phyloP scores from a whole-genome alignment of 75 land plant genomes.

The Gnetum montanum region DNA sequence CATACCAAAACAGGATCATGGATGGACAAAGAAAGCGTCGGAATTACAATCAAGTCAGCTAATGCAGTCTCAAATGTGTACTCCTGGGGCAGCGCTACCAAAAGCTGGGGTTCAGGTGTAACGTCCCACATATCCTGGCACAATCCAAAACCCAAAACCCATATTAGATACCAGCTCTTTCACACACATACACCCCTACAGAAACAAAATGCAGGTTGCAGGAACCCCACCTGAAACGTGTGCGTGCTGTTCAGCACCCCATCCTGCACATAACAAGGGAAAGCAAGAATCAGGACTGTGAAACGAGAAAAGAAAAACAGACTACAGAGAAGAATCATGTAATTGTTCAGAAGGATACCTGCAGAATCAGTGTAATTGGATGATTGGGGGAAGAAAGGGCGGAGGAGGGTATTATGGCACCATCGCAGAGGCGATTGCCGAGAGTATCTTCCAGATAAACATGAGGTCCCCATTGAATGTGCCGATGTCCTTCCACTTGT shows the following conservation, averaged over 20 bases:
- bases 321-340: no score
- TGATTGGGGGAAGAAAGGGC: neutral
- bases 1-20: neutral
- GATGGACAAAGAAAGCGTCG: neutral
- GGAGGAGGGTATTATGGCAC: neutral
- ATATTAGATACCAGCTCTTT: neutral
- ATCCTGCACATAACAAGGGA: conserved; percentile 1
- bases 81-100: conserved; percentile 48
- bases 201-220: neutral
- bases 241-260: neutral
- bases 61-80: conserved; percentile 59
- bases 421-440: neutral
- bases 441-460: neutral
- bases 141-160: neutral
- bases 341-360: no score
- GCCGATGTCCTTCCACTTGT: neutral
- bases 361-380: neutral
- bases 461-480: neutral
- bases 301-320: no score
- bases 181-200: neutral
- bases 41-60: conserved; percentile 54
- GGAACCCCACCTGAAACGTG: neutral
- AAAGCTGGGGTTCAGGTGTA: conserved; percentile 63
- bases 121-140: conserved; percentile 69
- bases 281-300: no score